A percentile compares a stretch with the other conserved stretches of the same genome.
These are phyloP conservation scores for Epichloe sp. DNA, from an alignment of 2,329 filamentous ascomycete genomes.

Conservation along the genomic window DNA sequence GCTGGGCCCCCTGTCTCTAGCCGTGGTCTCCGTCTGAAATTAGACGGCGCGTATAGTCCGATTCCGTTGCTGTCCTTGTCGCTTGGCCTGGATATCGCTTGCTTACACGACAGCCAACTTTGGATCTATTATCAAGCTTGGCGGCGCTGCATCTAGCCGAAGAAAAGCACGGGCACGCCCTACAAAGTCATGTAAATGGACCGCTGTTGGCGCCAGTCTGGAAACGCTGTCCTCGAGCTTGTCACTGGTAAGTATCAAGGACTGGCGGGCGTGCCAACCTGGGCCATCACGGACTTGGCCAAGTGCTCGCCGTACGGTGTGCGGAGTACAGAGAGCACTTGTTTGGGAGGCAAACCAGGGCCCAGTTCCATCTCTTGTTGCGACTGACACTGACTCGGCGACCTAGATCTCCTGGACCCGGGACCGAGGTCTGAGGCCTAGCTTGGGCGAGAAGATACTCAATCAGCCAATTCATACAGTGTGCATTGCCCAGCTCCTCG, in stretches of 20 bases:
- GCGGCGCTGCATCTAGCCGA: slow-evolving; percentile 3
- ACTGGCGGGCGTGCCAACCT: too few species aligned
- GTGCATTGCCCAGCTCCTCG: not conserved
- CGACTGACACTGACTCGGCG: not conserved
- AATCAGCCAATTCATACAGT: not conserved
- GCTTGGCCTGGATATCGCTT: not conserved
- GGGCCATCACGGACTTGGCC: too few species aligned
- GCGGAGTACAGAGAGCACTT: too few species aligned
- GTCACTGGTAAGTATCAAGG: too few species aligned
- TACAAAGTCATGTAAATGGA: not conserved
- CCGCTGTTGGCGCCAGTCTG: not conserved
- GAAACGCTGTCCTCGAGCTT: not conserved
- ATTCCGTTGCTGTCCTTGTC: not conserved
- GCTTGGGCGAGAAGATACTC: not conserved
- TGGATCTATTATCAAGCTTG: too few species aligned
- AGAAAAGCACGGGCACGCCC: not conserved
- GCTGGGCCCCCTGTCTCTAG: not conserved
- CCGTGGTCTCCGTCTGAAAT: not conserved
- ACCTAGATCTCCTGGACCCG: not conserved
- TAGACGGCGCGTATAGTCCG: not conserved
- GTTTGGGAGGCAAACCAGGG: not conserved
- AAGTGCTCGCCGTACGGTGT: too few species aligned
- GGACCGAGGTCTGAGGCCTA: not conserved
- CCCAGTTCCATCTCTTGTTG: not conserved
- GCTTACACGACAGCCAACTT: not conserved